phyloP scores from a whole-genome alignment of 345 rosid species.

The Lepidium aucheri region DNA sequence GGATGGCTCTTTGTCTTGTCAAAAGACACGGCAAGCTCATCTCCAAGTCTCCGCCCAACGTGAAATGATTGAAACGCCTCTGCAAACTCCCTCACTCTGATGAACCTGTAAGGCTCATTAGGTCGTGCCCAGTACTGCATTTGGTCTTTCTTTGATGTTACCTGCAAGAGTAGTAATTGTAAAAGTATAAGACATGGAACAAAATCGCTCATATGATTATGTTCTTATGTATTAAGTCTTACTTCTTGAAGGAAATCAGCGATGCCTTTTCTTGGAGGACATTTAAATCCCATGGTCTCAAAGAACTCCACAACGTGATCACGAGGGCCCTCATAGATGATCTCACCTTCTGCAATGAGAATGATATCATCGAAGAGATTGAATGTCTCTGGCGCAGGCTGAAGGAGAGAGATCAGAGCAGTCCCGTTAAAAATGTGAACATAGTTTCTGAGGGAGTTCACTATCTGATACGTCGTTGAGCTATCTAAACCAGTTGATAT shows the following conservation, averaged over 20 bases:
- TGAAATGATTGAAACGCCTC: conserved; percentile 62
- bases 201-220: neutral
- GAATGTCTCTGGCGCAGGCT: conserved; percentile 81
- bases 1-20: conserved; percentile 59
- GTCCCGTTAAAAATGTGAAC: conserved; percentile 55
- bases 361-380: conserved; percentile 69
- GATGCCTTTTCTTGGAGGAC: conserved; percentile 66
- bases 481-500: conserved; percentile 79
- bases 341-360: conserved; percentile 60
- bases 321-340: conserved; percentile 76
- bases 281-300: conserved; percentile 57
- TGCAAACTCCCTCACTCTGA: conserved; percentile 50
- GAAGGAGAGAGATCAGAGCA: conserved; percentile 72
- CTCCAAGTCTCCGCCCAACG: conserved; percentile 38
- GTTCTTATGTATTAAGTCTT: conserved; percentile 13
- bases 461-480: conserved; percentile 69
- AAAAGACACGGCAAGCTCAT: conserved; percentile 50
- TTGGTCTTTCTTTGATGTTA: conserved; percentile 82
- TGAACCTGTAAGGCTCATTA: conserved; percentile 54
- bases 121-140: conserved; percentile 57
- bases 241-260: conserved; percentile 88
- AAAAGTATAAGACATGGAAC: neutral
- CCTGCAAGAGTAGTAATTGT: conserved; percentile 31
- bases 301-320: conserved; percentile 56
- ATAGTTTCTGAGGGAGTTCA: conserved; percentile 51